These are phyloP conservation scores for Neurospora terricola DNA, from an alignment of 495 filamentous ascomycete genomes.

Conservation along the genomic window DNA sequence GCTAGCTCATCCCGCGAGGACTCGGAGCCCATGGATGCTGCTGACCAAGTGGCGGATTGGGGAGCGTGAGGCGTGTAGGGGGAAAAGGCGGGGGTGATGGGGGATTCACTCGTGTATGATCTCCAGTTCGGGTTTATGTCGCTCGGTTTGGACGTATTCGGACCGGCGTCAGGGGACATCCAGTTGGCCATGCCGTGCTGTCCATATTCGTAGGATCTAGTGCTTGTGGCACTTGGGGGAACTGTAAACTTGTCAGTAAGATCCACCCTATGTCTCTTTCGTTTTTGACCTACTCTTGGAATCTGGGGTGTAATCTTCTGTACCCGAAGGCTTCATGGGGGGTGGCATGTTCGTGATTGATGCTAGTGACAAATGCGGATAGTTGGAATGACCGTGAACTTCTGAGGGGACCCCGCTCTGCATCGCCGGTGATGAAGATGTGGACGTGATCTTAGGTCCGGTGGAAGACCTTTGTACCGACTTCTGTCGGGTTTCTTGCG, in stretches of 20 bases:
- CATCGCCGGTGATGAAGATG: slow-evolving; percentile 41
- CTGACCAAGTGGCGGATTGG: slow-evolving; percentile 30
- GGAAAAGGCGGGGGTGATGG: slow-evolving; percentile 31
- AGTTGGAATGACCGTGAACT: slow-evolving; percentile 30
- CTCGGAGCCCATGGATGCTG: slow-evolving; percentile 22
- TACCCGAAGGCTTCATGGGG: slow-evolving; percentile 31
- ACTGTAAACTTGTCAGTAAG: slow-evolving; percentile 28
- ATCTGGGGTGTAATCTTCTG: slow-evolving; percentile 27
- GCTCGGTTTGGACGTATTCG: slow-evolving; percentile 23
- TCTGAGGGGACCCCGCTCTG: slow-evolving; percentile 33
- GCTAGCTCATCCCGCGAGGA: slow-evolving; percentile 22
- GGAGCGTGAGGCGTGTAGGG: slow-evolving; percentile 31
- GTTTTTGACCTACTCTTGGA: slow-evolving; percentile 29
- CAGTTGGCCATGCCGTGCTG: slow-evolving; percentile 33
- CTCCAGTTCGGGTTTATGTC: slow-evolving; percentile 29
- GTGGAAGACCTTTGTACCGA: slow-evolving; percentile 28
- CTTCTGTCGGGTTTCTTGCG: slow-evolving; percentile 30
- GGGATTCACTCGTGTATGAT: slow-evolving; percentile 28
- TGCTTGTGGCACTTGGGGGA: slow-evolving; percentile 19
- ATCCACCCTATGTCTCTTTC: background rate
- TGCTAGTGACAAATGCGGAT: slow-evolving; percentile 39
- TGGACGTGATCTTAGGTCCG: slow-evolving; percentile 32
- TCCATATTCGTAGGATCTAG: slow-evolving; percentile 28
- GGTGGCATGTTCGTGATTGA: slow-evolving; percentile 38
- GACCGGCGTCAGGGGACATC: slow-evolving; percentile 31